Percentiles rank a stretch among this genome's conserved stretches.
These are phyloP conservation scores for Fusarium chlamydosporum DNA, from an alignment of 2,329 filamentous ascomycete species.

Conservation along the genomic window DNA sequence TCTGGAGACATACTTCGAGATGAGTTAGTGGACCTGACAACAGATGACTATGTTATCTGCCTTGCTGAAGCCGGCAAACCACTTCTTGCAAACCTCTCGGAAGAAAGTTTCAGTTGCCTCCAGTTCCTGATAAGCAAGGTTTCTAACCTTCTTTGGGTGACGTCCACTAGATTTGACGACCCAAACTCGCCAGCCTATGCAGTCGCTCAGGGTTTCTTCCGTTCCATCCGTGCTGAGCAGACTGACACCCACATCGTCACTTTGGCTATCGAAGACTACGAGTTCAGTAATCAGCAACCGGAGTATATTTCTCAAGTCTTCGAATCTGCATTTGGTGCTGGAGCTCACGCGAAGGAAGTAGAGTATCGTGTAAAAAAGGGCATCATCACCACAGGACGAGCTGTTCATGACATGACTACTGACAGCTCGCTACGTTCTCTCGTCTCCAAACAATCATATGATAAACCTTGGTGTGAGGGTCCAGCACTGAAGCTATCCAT, in stretches of 20 bases:
- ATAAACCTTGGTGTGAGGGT: neutral
- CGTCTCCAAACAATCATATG: neutral
- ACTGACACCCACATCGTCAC: constrained; percentile 3
- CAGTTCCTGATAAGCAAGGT: neutral
- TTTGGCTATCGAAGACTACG: neutral
- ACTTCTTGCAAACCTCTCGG: neutral
- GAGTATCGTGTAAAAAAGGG: constrained; percentile 1
- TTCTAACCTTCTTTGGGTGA: constrained; percentile 1
- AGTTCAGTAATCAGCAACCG: rapidly evolving
- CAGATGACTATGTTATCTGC: neutral
- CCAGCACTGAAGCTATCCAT: neutral
- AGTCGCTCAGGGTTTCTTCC: constrained; percentile 10
- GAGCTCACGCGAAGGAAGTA: neutral
- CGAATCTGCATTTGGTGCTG: neutral
- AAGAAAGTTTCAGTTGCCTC: neutral
- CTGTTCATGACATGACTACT: neutral
- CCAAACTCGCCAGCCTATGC: neutral
- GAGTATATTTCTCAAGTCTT: neutral
- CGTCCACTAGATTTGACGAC: rapidly evolving
- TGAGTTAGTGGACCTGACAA: rapidly evolving
- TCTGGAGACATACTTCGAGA: rapidly evolving
- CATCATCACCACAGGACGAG: neutral
- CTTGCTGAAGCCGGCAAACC: neutral
- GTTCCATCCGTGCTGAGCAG: constrained; percentile 3
- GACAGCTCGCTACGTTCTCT: neutral